Evolutionary conservation across 1,284 basidiomycete species (phyloP), one percentile per base, ranked within the genome.

Genomic region (Sparassis latifolia): DNA sequence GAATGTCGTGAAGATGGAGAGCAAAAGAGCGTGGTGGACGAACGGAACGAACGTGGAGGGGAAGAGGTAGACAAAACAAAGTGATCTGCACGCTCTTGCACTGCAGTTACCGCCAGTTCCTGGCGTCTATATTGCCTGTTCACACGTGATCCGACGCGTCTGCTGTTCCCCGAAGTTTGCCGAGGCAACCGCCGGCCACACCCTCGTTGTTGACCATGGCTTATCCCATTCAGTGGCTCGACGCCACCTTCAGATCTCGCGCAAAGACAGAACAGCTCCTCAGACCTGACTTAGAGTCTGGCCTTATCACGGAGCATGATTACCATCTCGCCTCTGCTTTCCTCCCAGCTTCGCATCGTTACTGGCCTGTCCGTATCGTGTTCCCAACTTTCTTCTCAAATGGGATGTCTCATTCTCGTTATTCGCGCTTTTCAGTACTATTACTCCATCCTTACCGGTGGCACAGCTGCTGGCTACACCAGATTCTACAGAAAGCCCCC

Each of bases 241-340:
- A 69, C 52, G 53, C 57, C 43, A 71, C 67, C 3, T 78, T 77
- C 58, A 57, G 53, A 45, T 66, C 66, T 33, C 67, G 60, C 48
- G 58, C 62, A 47, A 60, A 58, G 29, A 61, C 72, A 1, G 63
- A 69, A 50, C 63, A 68, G 32, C 77, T 86, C 48, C 71, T 86
- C 38, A 66, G 70, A 6, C 82, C 82, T 42, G 78, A 86, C 58
- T 71, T 78, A 42, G 79, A 85, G 40, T 67, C 71, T 31, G 79
- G 78, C 20, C 69, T 72, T 50, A 67, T 87, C 48, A 72, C 77
- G 5, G 61, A 58, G 30, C 72, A 73, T 45, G 84, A 86, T 69
- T 85, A 76, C 62, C 69, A 78, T 2, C 63, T 74, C 10, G 76
- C 80, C 20, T 58, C 69, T 51, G 44, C 61, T 35, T 82, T 83